Evolutionary conservation across 208 protist species (phyloP), one percentile per base, ranked within the genome.

Genomic region (Trypanosoma brucei): DNA sequence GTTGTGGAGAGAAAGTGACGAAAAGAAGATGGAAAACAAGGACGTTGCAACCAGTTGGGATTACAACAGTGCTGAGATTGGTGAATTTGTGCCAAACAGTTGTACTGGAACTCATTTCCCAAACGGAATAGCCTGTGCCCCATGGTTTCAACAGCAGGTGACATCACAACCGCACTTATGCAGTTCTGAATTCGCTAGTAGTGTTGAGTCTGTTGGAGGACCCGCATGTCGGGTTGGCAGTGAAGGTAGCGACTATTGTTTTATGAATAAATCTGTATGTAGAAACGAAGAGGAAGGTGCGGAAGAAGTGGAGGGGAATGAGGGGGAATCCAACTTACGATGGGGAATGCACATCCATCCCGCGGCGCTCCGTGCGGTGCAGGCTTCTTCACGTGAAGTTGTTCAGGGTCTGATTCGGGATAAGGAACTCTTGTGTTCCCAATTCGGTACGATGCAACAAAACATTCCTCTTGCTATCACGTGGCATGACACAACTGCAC

Each of bases 401-500:
- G 5, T 70, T 1, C 51, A 64, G 30, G 31, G 30, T 7, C 44
- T 70, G 50, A 39, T 70, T 34, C 14, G 52, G 8, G 6, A 46
- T 9, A 5, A 31, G 3, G 40, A 42, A 3, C 9, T n/a, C 0
- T 9, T 44, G 11, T 45, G 8, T 36, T 2, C 35, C 3, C 34
- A 39, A 40, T 33, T 13, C n/a, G n/a, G 34, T 11, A 9, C 22
- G n/a, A 2, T 30, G 11, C 40, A 44, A n/a, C 65, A 14, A n/a
- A 44, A 11, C 14, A 5, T 34, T 14, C 56, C 65, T 4, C 65
- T 70, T 54, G 57, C 65, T 9, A 70, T 70, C 39, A 63, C 55
- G 40, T 70, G 65, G 65, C 65, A 70, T 44, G 11, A 8, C 3
- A 52, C 4, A 9, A 36, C 55, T 9, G 7, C 11, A 33, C 39